Base-by-base conservation (phyloP, 805 yeast species). In the Cyberlindnera mrakii region DNA sequence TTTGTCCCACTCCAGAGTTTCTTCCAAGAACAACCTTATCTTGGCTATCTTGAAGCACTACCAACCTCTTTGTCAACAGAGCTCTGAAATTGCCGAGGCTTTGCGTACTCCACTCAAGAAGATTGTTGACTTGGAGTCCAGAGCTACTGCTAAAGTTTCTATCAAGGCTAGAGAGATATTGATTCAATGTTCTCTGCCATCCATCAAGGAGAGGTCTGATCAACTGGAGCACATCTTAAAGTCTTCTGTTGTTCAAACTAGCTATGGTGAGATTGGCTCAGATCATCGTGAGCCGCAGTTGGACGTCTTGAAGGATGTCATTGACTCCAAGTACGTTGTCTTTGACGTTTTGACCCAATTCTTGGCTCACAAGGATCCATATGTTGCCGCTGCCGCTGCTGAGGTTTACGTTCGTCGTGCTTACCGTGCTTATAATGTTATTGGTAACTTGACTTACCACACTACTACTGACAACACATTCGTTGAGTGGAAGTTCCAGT, bases 361-460 rank as follows among this genome's bases (percentile, higher is more conserved):
- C 68, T 78, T 93, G 67, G 78, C 76, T 43, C 85, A 87, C 54
- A 59, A 75, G 11, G 97, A 95, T 59, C 85, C 84, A 38, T 86
- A 87, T 74, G 91, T 93, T 47, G 85, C 91, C 4, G 78, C 91
- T 52, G 98, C 99, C 31, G 98, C 99, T 31, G 88, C 96, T 37
- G 97, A 93, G 67, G 96, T 93, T 46, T 93, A 93, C 65, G 82
- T 90, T 47, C 84, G 98, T 65, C 84, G 99, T 65, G 95, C 98
- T 36, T 93, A 90, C 72, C 81, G 98, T 59, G 98, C 98, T 32
- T 93, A 95, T 69, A 82, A 88, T 33, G 82, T 93, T 48, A 82
- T 93, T 48, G 82, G 86, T 43, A 84, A 82, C 50, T 76, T 95
- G 42, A 68, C 71, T 42, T 86, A 87, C 58, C 77, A 74, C 49